Evolutionary conservation across 768 basidiomycete genomes (phyloP).

Genomic region (Mycena vitilis): DNA sequence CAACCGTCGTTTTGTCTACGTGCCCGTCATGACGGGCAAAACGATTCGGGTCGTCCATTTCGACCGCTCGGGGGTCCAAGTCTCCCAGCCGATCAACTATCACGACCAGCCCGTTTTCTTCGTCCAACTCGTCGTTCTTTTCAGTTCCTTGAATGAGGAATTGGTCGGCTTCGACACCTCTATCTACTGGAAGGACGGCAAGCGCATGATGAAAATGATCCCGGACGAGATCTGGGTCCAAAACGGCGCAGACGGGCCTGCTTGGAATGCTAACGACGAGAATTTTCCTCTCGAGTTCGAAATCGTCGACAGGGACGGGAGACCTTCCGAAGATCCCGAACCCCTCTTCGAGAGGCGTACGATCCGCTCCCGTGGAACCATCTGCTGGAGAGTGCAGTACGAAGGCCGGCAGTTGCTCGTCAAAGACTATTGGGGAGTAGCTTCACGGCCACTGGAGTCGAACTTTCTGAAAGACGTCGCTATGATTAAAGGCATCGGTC

Average conservation of each 20-base stretch:
- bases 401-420: slow-evolving; percentile 22
- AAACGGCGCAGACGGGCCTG: not conserved
- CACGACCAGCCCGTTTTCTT: slow-evolving; percentile 33
- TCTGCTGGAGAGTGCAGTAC: slow-evolving; percentile 38
- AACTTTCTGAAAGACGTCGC: slow-evolving; percentile 26
- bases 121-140: slow-evolving; percentile 38
- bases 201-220: slow-evolving; percentile 22
- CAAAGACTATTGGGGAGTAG: slow-evolving; percentile 41
- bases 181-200: slow-evolving; percentile 35
- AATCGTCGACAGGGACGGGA: not conserved
- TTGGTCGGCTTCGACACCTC: slow-evolving; percentile 39
- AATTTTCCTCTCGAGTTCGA: not conserved
- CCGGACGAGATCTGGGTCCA: not conserved
- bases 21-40: slow-evolving; percentile 33
- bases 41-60: slow-evolving; percentile 31
- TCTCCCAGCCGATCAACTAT: slow-evolving; percentile 33
- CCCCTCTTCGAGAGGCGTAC: slow-evolving; percentile 32
- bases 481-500: slow-evolving; percentile 35
- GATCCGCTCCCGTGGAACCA: slow-evolving; percentile 39
- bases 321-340: not conserved
- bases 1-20: slow-evolving; percentile 38
- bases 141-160: slow-evolving; percentile 32
- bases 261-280: slow-evolving; percentile 1
- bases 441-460: slow-evolving; percentile 19
- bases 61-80: slow-evolving; percentile 37